phyloP scores from a whole-genome alignment of 1,284 basidiomycete genomes.

The Moesziomyces globuligerus region DNA sequence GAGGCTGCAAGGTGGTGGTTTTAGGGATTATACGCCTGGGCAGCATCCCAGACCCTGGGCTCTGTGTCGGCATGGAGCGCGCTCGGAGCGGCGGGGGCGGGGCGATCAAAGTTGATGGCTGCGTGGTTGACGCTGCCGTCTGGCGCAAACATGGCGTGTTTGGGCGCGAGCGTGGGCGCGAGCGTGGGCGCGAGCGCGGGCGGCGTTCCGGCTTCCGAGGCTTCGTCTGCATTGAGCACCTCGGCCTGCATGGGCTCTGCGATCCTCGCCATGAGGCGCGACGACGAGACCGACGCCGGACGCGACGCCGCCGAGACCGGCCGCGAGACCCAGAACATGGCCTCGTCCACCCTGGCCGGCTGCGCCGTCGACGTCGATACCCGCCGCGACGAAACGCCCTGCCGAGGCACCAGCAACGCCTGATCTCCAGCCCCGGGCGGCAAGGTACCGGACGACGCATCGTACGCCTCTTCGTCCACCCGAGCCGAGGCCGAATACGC shows the following conservation, averaged over 20 bases:
- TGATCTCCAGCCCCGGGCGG: constrained; percentile 40
- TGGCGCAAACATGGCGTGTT: constrained; percentile 32
- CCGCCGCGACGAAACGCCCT: constrained; percentile 6
- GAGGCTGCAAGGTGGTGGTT: too few relatives aligned
- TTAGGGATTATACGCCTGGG: constrained; percentile 30
- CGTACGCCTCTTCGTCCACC: constrained; percentile 17
- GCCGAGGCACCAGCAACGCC: constrained; percentile 29
- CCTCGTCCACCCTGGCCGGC: constrained; percentile 24
- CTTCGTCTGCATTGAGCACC: constrained; percentile 30
- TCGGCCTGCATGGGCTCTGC: constrained; percentile 51
- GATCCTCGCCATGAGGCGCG: constrained; percentile 7
- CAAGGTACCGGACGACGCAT: constrained; percentile 32
- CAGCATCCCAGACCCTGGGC: constrained; percentile 36
- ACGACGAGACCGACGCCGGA: constrained; percentile 23
- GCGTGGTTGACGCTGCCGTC: constrained; percentile 15
- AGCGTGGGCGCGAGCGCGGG: neutral
- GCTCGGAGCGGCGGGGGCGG: neutral
- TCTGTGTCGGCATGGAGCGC: neutral
- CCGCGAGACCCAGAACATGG: constrained; percentile 44
- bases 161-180: neutral
- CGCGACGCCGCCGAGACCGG: constrained; percentile 14
- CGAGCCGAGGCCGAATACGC: constrained; percentile 16
- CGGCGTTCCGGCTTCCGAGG: constrained; percentile 17
- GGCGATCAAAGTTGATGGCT: constrained; percentile 34
- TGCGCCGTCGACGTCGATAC: too few relatives aligned